These are phyloP conservation scores for Carex parvula DNA, from an alignment of 176 grass and related monocot species.

Conservation along the genomic window DNA sequence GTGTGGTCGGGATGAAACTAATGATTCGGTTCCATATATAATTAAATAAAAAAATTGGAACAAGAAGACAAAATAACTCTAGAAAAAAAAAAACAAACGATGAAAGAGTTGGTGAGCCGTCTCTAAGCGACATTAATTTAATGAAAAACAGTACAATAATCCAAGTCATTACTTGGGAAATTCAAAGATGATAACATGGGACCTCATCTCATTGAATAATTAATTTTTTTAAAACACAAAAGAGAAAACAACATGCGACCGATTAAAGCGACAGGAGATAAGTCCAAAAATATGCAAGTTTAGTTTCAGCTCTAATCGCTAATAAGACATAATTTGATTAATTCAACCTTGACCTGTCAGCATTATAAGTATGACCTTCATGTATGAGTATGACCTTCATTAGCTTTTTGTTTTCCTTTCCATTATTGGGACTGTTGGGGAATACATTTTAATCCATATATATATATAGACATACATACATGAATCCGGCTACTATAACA, in stretches of 20 bases:
- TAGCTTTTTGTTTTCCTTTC: background rate
- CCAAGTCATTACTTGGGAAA: background rate
- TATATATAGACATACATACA: too few species aligned
- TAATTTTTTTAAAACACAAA: background rate
- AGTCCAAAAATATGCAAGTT: background rate
- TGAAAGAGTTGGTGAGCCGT: background rate
- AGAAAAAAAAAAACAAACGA: background rate
- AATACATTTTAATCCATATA: background rate
- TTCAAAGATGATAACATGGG: slow-evolving; percentile 4
- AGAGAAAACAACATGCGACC: background rate
- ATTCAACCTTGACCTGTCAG: background rate
- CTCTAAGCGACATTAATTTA: background rate
- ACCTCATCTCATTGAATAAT: background rate
- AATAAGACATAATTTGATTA: background rate
- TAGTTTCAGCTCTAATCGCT: background rate
- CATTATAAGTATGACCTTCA: background rate
- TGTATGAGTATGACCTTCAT: background rate
- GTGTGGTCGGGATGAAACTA: too few species aligned
- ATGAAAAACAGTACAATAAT: background rate
- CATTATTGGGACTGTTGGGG: background rate
- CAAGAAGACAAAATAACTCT: background rate
- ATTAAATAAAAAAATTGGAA: background rate
- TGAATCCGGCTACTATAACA: too few species aligned
- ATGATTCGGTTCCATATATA: too few species aligned
- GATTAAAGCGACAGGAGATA: background rate